Conservation (phyloP, 2,329 filamentous ascomycete genomes). For the Hypoxylon sp. region DNA sequence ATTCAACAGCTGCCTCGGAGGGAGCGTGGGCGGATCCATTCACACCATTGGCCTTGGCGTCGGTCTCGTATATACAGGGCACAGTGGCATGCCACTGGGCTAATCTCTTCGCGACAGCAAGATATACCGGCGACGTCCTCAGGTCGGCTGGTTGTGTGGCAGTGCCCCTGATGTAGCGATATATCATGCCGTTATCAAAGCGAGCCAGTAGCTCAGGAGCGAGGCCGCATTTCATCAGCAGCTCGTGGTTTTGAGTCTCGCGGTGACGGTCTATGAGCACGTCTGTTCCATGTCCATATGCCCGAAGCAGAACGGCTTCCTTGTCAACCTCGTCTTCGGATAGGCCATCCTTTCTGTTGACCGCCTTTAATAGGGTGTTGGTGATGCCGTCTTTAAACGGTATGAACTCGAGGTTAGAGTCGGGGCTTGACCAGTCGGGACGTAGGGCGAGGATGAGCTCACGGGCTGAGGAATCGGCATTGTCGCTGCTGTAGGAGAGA, state of each 20-base stretch:
- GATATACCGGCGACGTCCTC: conserved; percentile 76
- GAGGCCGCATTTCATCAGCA: conserved; percentile 82
- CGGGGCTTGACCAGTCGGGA: conserved; percentile 80
- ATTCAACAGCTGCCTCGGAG: conserved; percentile 54
- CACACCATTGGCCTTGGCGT: conserved; percentile 50
- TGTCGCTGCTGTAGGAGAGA: conserved; percentile 77
- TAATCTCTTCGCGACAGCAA: conserved; percentile 81
- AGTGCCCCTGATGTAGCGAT: conserved; percentile 84
- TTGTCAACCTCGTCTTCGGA: conserved; percentile 67
- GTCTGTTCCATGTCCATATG: conserved; percentile 93
- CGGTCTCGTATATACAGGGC: conserved; percentile 59
- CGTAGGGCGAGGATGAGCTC: conserved; percentile 79
- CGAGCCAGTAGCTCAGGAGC: conserved; percentile 88
- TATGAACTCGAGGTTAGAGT: conserved; percentile 81
- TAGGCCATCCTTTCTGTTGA: conserved; percentile 70
- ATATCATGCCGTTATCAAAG: conserved; percentile 95
- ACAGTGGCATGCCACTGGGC: conserved; percentile 91
- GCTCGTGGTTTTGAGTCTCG: conserved; percentile 79
- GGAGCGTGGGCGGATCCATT: conserved; percentile 43
- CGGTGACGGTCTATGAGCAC: conserved; percentile 95
- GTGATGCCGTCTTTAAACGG: conserved; percentile 98
- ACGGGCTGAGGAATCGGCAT: conserved; percentile 80
- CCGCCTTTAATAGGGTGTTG: conserved; percentile 86
- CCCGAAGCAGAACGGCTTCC: conserved; percentile 86
- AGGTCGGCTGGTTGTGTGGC: conserved; percentile 84